Conservation (phyloP, 306 rosid species). For the Begonia peltatifolia region DNA sequence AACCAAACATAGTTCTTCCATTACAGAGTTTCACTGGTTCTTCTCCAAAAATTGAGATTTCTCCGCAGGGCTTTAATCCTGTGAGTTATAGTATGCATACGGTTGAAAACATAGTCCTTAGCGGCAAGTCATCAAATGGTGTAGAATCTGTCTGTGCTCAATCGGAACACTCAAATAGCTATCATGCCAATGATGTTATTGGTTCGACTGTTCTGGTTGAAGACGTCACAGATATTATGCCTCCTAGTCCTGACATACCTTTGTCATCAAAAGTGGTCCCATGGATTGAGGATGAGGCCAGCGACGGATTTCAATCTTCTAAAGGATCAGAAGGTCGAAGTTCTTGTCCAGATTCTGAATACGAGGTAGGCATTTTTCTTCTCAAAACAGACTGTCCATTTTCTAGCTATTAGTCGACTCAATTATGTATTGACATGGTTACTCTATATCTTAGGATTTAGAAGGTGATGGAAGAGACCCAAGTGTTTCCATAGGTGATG, state of each 20-base stretch:
- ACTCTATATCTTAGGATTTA: slow-evolving; percentile 30
- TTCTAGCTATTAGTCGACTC: slow-evolving; percentile 7
- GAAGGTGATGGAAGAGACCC: slow-evolving; percentile 18
- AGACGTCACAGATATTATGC: slow-evolving; percentile 20
- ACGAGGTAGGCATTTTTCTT: slow-evolving; percentile 33
- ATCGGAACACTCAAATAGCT: slow-evolving; percentile 13
- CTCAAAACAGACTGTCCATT: slow-evolving; percentile 6
- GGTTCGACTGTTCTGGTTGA: slow-evolving; percentile 19
- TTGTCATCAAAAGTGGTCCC: slow-evolving; percentile 25
- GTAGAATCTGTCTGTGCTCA: slow-evolving; percentile 14
- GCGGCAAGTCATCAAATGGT: slow-evolving; percentile 12
- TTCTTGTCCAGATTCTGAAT: slow-evolving; percentile 24
- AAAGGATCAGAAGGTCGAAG: slow-evolving; percentile 15
- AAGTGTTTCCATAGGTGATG: slow-evolving; percentile 29
- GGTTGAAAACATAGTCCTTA: slow-evolving; percentile 15
- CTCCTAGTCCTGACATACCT: slow-evolving; percentile 18
- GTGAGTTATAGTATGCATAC: slow-evolving; percentile 13
- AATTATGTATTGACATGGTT: slow-evolving; percentile 7
- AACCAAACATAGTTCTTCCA: slow-evolving; percentile 9
- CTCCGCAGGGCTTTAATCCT: slow-evolving; percentile 16
- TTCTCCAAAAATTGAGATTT: slow-evolving; percentile 26
- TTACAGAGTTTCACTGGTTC: slow-evolving; percentile 33
- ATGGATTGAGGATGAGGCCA: slow-evolving; percentile 26
- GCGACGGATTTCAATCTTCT: slow-evolving; percentile 24
- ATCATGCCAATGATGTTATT: slow-evolving; percentile 12